Evolutionary conservation across 176 grass and related monocot genomes (phyloP).

Genomic region (Raddia distichophylla): DNA sequence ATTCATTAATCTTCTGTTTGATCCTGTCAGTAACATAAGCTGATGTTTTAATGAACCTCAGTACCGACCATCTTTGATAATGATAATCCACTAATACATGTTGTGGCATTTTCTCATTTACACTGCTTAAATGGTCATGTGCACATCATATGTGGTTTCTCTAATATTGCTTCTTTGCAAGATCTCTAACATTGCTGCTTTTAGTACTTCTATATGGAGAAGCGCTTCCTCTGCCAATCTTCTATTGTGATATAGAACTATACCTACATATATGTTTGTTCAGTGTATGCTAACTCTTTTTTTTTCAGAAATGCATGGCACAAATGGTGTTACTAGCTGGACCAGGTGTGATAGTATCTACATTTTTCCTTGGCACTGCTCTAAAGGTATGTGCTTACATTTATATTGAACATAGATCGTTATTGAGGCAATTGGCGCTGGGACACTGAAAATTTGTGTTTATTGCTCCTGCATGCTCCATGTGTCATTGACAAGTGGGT

Average conservation of each 20-base stretch:
- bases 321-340: constrained; percentile 94
- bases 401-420: neutral
- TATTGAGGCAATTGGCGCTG: neutral
- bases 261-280: neutral
- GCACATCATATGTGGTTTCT: neutral
- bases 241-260: neutral
- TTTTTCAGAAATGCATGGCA: constrained; percentile 80
- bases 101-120: neutral
- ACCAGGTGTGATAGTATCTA: constrained; percentile 87
- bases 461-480: no score
- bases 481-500: no score
- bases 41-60: neutral
- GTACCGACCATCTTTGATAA: neutral
- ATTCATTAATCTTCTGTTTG: neutral
- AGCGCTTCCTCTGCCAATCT: neutral
- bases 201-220: neutral
- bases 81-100: neutral
- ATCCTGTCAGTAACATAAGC: neutral
- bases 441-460: no score
- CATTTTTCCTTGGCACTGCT: constrained; percentile 62
- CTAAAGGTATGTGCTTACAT: constrained; percentile 59
- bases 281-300: neutral
- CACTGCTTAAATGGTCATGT: neutral
- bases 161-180: neutral
- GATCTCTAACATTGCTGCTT: neutral